Base-by-base conservation (phyloP, 371 early-diverging fungal genomes). In the Mortierella sp. region DNA sequence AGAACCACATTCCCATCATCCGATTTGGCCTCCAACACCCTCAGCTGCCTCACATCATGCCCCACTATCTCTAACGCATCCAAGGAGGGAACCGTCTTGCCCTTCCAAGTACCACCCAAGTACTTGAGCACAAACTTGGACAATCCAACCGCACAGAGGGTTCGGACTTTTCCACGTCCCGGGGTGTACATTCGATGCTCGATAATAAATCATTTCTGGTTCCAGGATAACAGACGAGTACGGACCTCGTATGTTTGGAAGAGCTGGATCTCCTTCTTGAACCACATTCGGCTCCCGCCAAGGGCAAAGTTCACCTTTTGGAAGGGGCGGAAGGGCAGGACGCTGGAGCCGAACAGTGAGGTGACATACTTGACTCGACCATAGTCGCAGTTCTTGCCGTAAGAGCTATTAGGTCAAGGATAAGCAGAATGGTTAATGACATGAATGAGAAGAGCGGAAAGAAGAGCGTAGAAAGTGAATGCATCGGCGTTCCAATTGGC, bases 221-320 rank as follows among this genome's bases (percentile, higher is more conserved):
- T 86, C 86, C 86, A 86, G 53, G 82, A 69, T 54, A 86, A 74
- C 9, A 86, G 72, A 6, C 86, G 76, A 5, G 86, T 86, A 5
- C 82, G 86, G 72, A 86, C 81, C 82, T 86, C 86, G 70, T 76
- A 81, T 46, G 86, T 79, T 34, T 86, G 86, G 75, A 86, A 86
- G 54, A 86, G 77, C 5, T 75, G 70, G 54, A 81, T 81, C 54
- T 86, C 86, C 64, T 85, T 85, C 69, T 79, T 78, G 82, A 86
- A 86, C 77, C 73, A 86, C 73, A 81, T 76, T 31, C 81, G 86
- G 70, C 73, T 86, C 11, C 86, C 82, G 1, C 86, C 86, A 21
- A 86, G 37, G 5, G 82, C 82, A 51, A 86, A 86, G 4, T 76
- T 70, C 55, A 86, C 77, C 79, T 74, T 78, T 34, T 81, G 81